Conservation (phyloP, 345 rosid species). For the Erysimum cheiranthoides region DNA sequence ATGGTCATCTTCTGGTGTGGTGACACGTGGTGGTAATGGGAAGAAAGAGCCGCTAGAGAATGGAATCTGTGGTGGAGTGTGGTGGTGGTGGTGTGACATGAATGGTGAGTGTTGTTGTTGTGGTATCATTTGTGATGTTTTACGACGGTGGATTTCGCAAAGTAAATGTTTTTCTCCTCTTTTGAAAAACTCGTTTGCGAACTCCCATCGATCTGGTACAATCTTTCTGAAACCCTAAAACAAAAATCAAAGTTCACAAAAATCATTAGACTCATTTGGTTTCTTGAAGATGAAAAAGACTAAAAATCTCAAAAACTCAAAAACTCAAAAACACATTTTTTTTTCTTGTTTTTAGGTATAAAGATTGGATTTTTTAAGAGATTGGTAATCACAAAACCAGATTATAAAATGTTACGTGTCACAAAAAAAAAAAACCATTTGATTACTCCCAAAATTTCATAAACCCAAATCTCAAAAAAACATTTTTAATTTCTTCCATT, state of each 20-base stretch:
- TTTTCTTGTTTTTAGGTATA: neutral
- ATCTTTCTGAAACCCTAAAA: conserved; percentile 99
- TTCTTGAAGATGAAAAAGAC: neutral
- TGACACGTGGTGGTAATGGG: conserved; percentile 57
- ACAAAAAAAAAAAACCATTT: neutral
- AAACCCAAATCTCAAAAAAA: neutral
- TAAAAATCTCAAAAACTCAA: neutral
- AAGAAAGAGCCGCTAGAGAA: conserved; percentile 56
- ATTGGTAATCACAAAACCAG: neutral
- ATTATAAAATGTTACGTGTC: neutral
- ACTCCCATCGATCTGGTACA: conserved; percentile 98
- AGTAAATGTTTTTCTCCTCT: conserved; percentile 92
- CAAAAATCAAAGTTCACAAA: conserved; percentile 1
- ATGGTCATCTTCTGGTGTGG: conserved; percentile 62
- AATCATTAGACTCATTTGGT: neutral
- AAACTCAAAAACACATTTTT: neutral
- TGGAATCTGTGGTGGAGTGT: conserved; percentile 53
- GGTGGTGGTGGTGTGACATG: conserved; percentile 49
- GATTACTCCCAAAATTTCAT: neutral
- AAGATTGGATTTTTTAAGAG: neutral
- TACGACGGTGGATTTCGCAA: conserved; percentile 92
- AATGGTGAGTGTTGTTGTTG: conserved; percentile 56
- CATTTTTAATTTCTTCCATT: neutral
- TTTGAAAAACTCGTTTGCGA: conserved; percentile 90
- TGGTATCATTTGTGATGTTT: conserved; percentile 74